Conservation (phyloP, 768 basidiomycete genomes). For the Mycena olivaceomarginata region DNA sequence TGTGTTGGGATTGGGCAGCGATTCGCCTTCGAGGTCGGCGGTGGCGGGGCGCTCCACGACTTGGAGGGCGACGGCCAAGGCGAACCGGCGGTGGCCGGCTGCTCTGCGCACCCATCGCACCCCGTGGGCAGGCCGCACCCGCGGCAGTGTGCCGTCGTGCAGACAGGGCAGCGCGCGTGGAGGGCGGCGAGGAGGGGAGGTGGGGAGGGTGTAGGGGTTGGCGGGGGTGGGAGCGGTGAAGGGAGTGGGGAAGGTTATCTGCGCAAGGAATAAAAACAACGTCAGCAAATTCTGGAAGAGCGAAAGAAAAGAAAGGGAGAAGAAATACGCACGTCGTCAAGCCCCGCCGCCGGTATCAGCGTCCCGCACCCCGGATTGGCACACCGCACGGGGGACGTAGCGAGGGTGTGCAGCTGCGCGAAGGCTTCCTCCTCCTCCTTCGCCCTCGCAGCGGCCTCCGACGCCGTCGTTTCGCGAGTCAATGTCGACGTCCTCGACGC, state of each 20-base stretch:
- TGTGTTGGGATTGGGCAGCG: constrained; percentile 30
- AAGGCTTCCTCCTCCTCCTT: neutral
- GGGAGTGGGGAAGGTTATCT: constrained; percentile 1
- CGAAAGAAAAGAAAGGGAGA: neutral
- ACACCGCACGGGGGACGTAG: constrained; percentile 24
- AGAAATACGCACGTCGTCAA: constrained; percentile 16
- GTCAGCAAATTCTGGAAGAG: too few relatives aligned
- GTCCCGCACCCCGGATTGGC: constrained; percentile 24
- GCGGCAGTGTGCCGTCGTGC: constrained; percentile 31
- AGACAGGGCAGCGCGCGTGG: constrained; percentile 38
- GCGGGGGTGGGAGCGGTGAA: neutral
- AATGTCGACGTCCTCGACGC: too few relatives aligned
- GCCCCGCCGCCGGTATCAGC: constrained; percentile 11
- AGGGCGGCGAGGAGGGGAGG: constrained; percentile 30
- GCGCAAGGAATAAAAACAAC: too few relatives aligned
- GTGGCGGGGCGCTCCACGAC: neutral
- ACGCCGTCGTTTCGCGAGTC: too few relatives aligned
- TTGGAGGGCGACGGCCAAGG: too few relatives aligned
- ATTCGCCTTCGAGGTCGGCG: neutral
- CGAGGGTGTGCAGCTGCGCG: constrained; percentile 18
- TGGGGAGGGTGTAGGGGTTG: neutral
- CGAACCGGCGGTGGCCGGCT: too few relatives aligned
- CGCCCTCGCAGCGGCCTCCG: neutral
- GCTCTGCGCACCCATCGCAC: neutral
- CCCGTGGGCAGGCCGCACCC: constrained; percentile 29